phyloP scores from a whole-genome alignment of 805 yeast species.

The Cyberlindnera xishuangbannaensis region DNA sequence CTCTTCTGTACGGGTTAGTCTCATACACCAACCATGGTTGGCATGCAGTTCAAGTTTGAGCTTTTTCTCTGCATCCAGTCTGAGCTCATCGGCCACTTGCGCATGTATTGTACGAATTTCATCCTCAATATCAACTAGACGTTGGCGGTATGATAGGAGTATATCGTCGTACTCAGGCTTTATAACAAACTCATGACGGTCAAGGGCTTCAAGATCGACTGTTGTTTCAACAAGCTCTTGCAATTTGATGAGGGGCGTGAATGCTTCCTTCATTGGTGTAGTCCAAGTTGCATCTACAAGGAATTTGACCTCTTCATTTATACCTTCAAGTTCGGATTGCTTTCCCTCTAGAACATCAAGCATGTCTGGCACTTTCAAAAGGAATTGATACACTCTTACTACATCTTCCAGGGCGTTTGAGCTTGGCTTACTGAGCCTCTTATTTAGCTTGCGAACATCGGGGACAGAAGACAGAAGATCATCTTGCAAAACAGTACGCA shows the following conservation, averaged over 20 bases:
- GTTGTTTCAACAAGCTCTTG: slow-evolving; percentile 91
- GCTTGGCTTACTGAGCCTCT: slow-evolving; percentile 47
- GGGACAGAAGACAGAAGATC: slow-evolving; percentile 71
- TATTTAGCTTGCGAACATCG: slow-evolving; percentile 70
- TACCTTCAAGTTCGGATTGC: slow-evolving; percentile 29
- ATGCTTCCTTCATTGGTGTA: slow-evolving; percentile 44
- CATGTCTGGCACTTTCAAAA: slow-evolving; percentile 64
- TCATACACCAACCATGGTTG: slow-evolving; percentile 89
- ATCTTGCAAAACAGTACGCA: slow-evolving; percentile 60
- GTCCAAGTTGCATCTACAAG: slow-evolving; percentile 52
- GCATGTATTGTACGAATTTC: slow-evolving; percentile 57
- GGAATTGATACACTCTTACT: slow-evolving; percentile 79
- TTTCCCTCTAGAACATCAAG: slow-evolving; percentile 44
- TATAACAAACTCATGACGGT: slow-evolving; percentile 76
- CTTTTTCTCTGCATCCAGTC: slow-evolving; percentile 81
- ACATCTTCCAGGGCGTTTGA: slow-evolving; percentile 79
- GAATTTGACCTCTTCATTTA: slow-evolving; percentile 22
- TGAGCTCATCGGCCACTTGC: slow-evolving; percentile 65
- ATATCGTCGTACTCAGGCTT: slow-evolving; percentile 87
- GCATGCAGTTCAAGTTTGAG: slow-evolving; percentile 84
- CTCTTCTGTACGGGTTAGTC: slow-evolving; percentile 88
- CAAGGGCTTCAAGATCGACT: slow-evolving; percentile 78
- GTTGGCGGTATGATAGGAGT: slow-evolving; percentile 51
- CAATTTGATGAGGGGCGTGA: slow-evolving; percentile 53
- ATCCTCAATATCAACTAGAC: slow-evolving; percentile 48